A percentile compares a stretch with the other conserved stretches of the same genome.
Evolutionary conservation across 202 grass and related monocot species (phyloP).

Genomic region (Bolboschoenoplectus hybrid): DNA sequence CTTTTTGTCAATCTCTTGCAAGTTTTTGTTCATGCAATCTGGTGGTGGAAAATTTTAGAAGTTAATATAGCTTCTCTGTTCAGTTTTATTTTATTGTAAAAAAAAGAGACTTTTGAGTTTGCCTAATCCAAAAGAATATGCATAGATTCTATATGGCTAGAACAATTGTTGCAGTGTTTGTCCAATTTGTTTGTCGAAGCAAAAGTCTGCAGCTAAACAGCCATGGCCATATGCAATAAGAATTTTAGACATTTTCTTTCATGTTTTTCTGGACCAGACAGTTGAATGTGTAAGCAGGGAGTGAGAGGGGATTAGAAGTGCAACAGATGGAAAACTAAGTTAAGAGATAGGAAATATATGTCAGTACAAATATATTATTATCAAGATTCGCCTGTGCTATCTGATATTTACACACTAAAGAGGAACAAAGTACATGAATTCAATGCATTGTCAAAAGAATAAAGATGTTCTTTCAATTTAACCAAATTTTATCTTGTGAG

Average conservation of each 20-base stretch:
- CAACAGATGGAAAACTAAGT: neutral
- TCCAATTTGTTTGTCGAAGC: neutral
- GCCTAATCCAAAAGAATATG: too few relatives aligned
- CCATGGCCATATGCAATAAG: neutral
- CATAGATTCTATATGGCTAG: too few relatives aligned
- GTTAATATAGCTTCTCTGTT: too few relatives aligned
- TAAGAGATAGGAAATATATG: neutral
- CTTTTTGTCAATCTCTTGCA: neutral
- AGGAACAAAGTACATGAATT: neutral
- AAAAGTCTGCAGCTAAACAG: neutral
- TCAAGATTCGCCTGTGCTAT: constrained; percentile 7
- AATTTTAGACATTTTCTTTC: neutral
- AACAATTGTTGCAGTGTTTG: neutral
- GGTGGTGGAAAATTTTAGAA: too few relatives aligned
- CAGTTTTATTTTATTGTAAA: too few relatives aligned
- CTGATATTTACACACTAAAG: constrained; percentile 3
- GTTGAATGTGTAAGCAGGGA: neutral
- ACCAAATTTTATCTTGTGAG: constrained; percentile 48
- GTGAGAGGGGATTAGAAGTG: neutral
- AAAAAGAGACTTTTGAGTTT: too few relatives aligned
- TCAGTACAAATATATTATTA: constrained; percentile 3
- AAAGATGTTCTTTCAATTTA: constrained; percentile 16
- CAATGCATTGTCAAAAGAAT: neutral
- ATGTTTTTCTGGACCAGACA: neutral
- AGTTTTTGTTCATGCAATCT: neutral